Base-by-base conservation (phyloP, 352 stramenopile genomes). In the Phytophthora megakarya region DNA sequence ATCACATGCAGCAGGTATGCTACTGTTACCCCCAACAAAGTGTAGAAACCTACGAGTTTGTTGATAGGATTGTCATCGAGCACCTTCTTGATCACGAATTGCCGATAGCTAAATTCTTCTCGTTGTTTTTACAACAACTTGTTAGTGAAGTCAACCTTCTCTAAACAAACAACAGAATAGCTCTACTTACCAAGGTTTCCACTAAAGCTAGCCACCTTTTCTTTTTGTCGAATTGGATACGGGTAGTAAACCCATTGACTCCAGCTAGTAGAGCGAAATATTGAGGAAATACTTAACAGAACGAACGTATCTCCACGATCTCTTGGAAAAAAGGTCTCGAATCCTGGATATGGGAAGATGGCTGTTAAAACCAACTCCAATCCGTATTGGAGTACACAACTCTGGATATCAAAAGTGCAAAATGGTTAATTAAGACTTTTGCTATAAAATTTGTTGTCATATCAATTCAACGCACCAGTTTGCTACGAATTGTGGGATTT, bases 61-160 rank as follows among this genome's bases (percentile, higher is more conserved):
- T 32, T 61, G 11, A 89, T 32, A 11, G 78, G 78, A 11, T 50
- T 64, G 26, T 91, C 80, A 21, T 89, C 78, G 26, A 91, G 61
- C 12, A 89, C 80, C 54, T 89, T 91, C 56, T 89, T 91, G 50
- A 91, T 69, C 44, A 89, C 82, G 23, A 91, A 91, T 40, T 83
- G 65, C 8, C 67, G 69, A 40, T 91, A 91, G 42, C 65, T 83
- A 50, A 91, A 89, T 48, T 91, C 78, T 85, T 52, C 16, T 7
- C 33, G 51, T 39, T 30, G 6, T 9, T 26, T 25, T 13, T 21
- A 30, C 2, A 10, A 43, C 7, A 47, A 10, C 5, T 13, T 43
- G 8, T 10, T 10, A 32, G 26, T 9, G 30, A n/a, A n/a, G n/a
- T n/a, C n/a, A n/a, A n/a, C n/a, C n/a, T 13, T 12, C 13, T 16